Percentiles rank a stretch among this genome's conserved stretches.
Conservation (phyloP, 2,329 filamentous ascomycete genomes). For the Madurella mycetomatis region DNA sequence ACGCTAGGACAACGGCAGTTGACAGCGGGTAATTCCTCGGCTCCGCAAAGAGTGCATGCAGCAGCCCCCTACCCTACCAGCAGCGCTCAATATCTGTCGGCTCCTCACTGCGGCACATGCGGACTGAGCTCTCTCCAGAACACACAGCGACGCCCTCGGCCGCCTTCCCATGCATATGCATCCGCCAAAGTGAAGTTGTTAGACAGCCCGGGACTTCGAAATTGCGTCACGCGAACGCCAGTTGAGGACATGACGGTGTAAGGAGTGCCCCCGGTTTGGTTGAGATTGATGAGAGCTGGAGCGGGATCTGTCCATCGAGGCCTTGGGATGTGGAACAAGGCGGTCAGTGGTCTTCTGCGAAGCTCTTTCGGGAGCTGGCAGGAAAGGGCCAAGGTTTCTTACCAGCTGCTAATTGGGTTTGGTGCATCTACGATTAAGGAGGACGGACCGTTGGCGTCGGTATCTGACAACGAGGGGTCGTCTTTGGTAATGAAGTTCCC, state of each 20-base stretch:
- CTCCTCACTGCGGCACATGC: constrained; percentile 10
- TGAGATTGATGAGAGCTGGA: constrained; percentile 18
- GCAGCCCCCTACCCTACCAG: neutral
- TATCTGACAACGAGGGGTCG: constrained; percentile 10
- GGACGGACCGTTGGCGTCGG: constrained; percentile 12
- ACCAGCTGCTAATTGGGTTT: constrained; percentile 14
- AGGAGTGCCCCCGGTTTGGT: constrained; percentile 18
- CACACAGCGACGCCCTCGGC: constrained; percentile 18
- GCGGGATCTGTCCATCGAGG: constrained; percentile 11
- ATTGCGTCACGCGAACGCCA: constrained; percentile 16
- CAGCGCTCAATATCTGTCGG: neutral
- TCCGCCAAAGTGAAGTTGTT: constrained; percentile 16
- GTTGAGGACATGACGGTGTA: constrained; percentile 8
- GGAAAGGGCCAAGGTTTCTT: neutral
- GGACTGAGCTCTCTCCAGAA: constrained; percentile 17
- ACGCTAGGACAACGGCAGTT: neutral
- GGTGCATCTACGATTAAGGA: neutral
- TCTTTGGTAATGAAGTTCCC: constrained; percentile 14
- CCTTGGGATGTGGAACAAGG: neutral
- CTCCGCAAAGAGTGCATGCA: neutral
- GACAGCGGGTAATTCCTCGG: neutral
- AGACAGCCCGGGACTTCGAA: constrained; percentile 9
- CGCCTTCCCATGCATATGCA: constrained; percentile 22
- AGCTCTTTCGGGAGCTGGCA: neutral
- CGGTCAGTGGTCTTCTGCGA: neutral